These are phyloP conservation scores for Myochromella boudieri DNA, from an alignment of 768 basidiomycete genomes.

Conservation along the genomic window DNA sequence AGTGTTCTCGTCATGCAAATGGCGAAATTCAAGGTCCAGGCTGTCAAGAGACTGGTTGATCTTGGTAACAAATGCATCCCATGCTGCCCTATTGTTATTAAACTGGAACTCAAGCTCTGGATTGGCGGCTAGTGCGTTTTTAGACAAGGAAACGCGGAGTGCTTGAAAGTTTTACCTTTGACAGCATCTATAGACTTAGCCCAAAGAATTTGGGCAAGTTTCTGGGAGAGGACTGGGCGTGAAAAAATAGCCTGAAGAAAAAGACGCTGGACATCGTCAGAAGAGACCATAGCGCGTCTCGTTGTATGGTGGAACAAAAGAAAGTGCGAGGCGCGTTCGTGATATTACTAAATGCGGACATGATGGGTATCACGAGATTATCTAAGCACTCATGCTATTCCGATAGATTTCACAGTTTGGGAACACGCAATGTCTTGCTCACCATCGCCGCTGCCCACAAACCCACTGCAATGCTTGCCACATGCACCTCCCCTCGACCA, in stretches of 20 bases:
- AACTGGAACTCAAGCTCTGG: slow-evolving; percentile 46
- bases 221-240: slow-evolving; percentile 62
- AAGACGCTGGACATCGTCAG: slow-evolving; percentile 70
- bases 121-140: slow-evolving; percentile 45
- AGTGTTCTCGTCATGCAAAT: slow-evolving; percentile 59
- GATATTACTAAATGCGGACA: slow-evolving; percentile 8
- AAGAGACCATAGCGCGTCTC: slow-evolving; percentile 39
- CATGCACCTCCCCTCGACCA: slow-evolving; percentile 83
- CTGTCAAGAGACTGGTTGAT: slow-evolving; percentile 66
- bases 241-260: slow-evolving; percentile 81
- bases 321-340: slow-evolving; percentile 4
- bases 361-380: slow-evolving; percentile 14
- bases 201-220: slow-evolving; percentile 67
- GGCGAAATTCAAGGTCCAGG: slow-evolving; percentile 73
- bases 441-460: slow-evolving; percentile 96
- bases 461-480: slow-evolving; percentile 73
- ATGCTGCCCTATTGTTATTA: slow-evolving; percentile 41
- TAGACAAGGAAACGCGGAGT: slow-evolving; percentile 8
- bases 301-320: no score
- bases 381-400: background rate
- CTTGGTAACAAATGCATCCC: slow-evolving; percentile 57
- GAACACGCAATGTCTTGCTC: slow-evolving; percentile 91
- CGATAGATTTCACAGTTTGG: slow-evolving; percentile 53
- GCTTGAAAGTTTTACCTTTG: slow-evolving; percentile 43
- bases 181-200: slow-evolving; percentile 66